A percentile compares a stretch with the other conserved stretches of the same genome.
Evolutionary conservation across 805 yeast genomes (phyloP).

Genomic region (Blastobotrys terrestris): DNA sequence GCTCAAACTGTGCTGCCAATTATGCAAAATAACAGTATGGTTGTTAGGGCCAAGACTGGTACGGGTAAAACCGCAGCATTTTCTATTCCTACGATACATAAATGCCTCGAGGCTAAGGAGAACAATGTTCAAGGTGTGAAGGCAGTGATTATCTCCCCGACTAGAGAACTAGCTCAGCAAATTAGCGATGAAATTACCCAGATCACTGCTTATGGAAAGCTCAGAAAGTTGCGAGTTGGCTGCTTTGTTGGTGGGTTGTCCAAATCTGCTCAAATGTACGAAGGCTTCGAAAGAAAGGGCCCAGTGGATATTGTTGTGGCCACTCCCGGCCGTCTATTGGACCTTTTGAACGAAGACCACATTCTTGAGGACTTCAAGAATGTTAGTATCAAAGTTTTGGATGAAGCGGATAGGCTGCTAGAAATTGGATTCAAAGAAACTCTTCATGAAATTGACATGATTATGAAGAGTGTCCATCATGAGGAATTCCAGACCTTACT

Average conservation of each 20-base stretch:
- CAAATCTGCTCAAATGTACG: slow-evolving; percentile 33
- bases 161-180: slow-evolving; percentile 86
- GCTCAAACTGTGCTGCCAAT: slow-evolving; percentile 50
- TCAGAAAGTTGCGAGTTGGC: slow-evolving; percentile 34
- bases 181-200: slow-evolving; percentile 59
- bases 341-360: slow-evolving; percentile 43
- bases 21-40: slow-evolving; percentile 64
- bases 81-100: slow-evolving; percentile 71
- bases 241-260: slow-evolving; percentile 66
- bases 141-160: slow-evolving; percentile 75
- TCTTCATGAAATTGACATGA: slow-evolving; percentile 50
- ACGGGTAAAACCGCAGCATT: slow-evolving; percentile 93
- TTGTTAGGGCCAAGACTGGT: slow-evolving; percentile 90
- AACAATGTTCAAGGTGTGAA: slow-evolving; percentile 38
- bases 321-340: slow-evolving; percentile 83
- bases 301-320: slow-evolving; percentile 59
- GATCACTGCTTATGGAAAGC: slow-evolving; percentile 33
- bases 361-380: slow-evolving; percentile 43
- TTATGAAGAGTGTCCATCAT: slow-evolving; percentile 34
- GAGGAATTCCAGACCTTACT: slow-evolving; percentile 52
- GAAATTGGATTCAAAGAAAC: slow-evolving; percentile 74
- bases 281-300: slow-evolving; percentile 23
- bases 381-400: slow-evolving; percentile 65
- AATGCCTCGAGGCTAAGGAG: slow-evolving; percentile 36
- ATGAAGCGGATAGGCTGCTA: slow-evolving; percentile 86